A percentile compares a stretch with the other conserved stretches of the same genome.
Conservation (phyloP, 495 filamentous ascomycete species). For the Podospora pseudocomata region DNA sequence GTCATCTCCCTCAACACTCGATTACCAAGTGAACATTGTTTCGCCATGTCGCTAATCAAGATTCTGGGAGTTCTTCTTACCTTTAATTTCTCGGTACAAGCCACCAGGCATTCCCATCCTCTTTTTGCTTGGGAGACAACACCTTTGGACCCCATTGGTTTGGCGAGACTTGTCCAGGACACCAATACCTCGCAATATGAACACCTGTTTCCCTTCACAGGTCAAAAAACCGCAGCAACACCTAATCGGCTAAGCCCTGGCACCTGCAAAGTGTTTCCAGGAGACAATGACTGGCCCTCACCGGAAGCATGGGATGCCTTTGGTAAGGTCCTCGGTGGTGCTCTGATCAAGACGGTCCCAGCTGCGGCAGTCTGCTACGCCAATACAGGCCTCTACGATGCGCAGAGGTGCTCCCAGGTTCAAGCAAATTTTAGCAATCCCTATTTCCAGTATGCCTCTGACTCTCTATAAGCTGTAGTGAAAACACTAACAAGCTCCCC, state of each 20-base stretch:
- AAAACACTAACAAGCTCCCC: background rate
- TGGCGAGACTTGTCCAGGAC: background rate
- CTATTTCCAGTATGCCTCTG: conserved; percentile 3
- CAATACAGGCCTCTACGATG: conserved; percentile 43
- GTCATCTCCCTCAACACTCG: too few relatives aligned
- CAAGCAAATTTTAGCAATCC: conserved; percentile 29
- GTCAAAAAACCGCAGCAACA: background rate
- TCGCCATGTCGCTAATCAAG: background rate
- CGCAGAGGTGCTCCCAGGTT: conserved; percentile 36
- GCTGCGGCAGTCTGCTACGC: conserved; percentile 43
- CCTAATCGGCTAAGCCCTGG: conserved; percentile 2
- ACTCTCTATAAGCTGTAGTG: background rate
- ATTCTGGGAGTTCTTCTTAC: background rate
- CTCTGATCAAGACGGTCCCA: conserved; percentile 21
- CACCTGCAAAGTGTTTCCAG: conserved; percentile 49
- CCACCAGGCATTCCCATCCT: background rate
- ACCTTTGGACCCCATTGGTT: background rate
- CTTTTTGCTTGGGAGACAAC: background rate
- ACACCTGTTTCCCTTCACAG: background rate
- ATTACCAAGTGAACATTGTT: background rate
- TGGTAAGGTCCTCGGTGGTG: conserved; percentile 34
- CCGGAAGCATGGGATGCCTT: conserved; percentile 42
- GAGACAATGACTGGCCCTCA: conserved; percentile 45
- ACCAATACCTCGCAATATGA: background rate
- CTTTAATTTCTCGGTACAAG: background rate